Evolutionary conservation across 2,329 filamentous ascomycete species (phyloP), one percentile per base, ranked within the genome.

Genomic region (Clonostachys chloroleuca): DNA sequence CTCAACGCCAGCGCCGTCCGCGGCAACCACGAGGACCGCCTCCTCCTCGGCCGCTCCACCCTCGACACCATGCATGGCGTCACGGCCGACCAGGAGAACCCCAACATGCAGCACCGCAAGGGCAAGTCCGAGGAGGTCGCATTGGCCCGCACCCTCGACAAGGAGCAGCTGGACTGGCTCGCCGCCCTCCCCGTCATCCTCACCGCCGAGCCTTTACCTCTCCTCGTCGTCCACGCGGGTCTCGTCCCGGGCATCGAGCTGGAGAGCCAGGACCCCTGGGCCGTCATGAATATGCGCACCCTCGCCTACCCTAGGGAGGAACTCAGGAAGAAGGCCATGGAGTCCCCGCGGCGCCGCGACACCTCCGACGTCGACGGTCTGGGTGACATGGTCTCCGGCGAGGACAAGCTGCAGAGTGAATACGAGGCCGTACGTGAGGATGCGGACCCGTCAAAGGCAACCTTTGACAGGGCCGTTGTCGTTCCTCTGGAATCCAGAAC

Each of bases 271-370:
- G 77, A 96, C 63, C 86, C 91, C 0, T 84, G 81, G 64, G 84
- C 86, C 45, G 87, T 88, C 39, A 96, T 96, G 91, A 94, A 90
- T 61, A 95, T 99, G 89, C 83, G 91, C 48, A 88, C 84, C 7
- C 79, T 96, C 46, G 75, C 87, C 54, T 75, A 73, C 53, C 68
- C 83, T 7, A 62, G 60, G 33, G 58, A 63, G 45, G 59, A 66
- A 20, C 62, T 68, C 30, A 65, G 65, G 70, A 52, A 72, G 57
- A 51, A 66, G 56, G 55, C 61, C 44, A 50, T 47, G 5, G 51
- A 54, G 39, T 42, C 50, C 48, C 46, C 47, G 49, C 30, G 46
- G 53, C 30, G 49, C 49, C 24, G 52, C 53, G 34, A 49, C 46
- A 14, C 48, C 53, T 17, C 51, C 45, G 34, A 54, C 33, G 37